Evolutionary conservation across 345 rosid species (phyloP).

Genomic region (Firmiana major): DNA sequence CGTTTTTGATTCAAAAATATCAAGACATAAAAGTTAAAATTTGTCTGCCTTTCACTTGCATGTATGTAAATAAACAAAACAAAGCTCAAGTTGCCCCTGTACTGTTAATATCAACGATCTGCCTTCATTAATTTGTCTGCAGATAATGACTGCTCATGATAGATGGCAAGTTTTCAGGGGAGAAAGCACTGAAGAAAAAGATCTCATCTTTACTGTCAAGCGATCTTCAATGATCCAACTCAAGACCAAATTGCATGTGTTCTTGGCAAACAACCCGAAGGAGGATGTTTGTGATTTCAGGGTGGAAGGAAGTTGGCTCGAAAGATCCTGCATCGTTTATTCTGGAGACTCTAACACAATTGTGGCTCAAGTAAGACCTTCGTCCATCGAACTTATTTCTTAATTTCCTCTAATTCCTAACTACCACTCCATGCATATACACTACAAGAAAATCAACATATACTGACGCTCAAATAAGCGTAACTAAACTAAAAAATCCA

Average conservation of each 20-base stretch:
- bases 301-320: slow-evolving; percentile 13
- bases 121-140: not conserved
- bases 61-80: no score
- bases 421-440: no score
- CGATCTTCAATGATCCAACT: slow-evolving; percentile 17
- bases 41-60: no score
- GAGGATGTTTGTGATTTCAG: slow-evolving; percentile 15
- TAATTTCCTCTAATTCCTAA: not conserved
- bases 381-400: not conserved
- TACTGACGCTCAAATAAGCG: no score
- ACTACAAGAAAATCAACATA: no score
- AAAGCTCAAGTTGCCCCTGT: no score
- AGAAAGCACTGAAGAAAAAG: slow-evolving; percentile 8
- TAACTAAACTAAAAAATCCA: no score
- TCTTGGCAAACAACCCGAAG: not conserved
- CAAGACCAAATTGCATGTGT: slow-evolving; percentile 7
- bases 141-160: slow-evolving; percentile 14
- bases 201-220: slow-evolving; percentile 13
- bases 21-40: not conserved
- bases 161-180: slow-evolving; percentile 13
- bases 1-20: not conserved
- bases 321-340: slow-evolving; percentile 11
- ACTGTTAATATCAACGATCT: not conserved
- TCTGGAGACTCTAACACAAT: slow-evolving; percentile 2
- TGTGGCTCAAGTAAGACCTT: slow-evolving; percentile 7